Percentiles rank a stretch among this genome's conserved stretches.
Evolutionary conservation across 306 rosid genomes (phyloP).

Genomic region (Arachis hypogaea): DNA sequence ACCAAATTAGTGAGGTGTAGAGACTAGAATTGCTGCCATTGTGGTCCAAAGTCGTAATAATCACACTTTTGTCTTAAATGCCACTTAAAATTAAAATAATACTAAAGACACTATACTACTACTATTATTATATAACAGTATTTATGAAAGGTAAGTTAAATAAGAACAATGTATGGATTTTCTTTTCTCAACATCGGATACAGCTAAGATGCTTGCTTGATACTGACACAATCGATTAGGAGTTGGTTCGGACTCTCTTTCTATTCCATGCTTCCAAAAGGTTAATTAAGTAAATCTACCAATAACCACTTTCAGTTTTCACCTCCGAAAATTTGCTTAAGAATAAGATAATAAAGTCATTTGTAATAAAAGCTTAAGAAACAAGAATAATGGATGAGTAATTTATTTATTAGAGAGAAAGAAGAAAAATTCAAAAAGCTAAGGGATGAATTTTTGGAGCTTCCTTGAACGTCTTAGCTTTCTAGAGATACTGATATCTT

Average conservation of each 20-base stretch:
- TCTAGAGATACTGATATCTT: conserved; percentile 56
- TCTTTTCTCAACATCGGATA: conserved; percentile 49
- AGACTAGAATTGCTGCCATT: conserved; percentile 34
- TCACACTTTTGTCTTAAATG: conserved; percentile 11
- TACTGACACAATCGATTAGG: conserved; percentile 57
- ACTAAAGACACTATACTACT: not conserved
- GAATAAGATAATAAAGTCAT: not conserved
- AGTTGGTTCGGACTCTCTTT: not conserved
- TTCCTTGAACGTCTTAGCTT: conserved; percentile 51
- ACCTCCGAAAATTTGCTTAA: not conserved
- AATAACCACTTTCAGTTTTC: not conserved
- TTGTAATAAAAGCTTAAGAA: not conserved
- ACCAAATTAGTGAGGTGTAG: conserved; percentile 64
- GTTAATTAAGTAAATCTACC: conserved; percentile 41
- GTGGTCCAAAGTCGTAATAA: conserved; percentile 63
- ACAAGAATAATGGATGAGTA: not conserved
- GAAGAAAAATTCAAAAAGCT: not conserved
- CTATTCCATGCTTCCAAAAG: conserved; percentile 34
- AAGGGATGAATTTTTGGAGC: conserved; percentile 45
- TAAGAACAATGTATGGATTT: conserved; percentile 17
- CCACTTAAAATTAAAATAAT: not conserved
- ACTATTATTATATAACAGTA: not conserved
- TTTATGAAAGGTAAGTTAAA: not conserved
- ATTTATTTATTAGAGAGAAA: not conserved
- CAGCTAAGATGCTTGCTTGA: conserved; percentile 72